These are phyloP conservation scores for Neckera pumila DNA, from an alignment of 225 moss, liverwort and hornwort genomes.

Conservation along the genomic window DNA sequence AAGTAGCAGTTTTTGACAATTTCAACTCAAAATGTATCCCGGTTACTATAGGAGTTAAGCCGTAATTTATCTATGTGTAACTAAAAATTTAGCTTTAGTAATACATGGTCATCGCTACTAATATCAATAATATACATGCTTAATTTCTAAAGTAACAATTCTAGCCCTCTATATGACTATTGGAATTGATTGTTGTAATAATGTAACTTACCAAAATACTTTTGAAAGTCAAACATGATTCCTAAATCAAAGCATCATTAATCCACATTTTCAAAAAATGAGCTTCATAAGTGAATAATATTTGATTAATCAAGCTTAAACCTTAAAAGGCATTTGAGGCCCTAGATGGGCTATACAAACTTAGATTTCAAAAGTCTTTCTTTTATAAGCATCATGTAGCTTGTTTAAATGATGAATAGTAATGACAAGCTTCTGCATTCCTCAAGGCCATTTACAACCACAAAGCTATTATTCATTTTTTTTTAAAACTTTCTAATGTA, in stretches of 20 bases:
- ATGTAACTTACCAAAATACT: not conserved
- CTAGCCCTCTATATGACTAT: not conserved
- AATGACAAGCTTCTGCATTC: too few species aligned
- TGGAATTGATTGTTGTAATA: too few species aligned
- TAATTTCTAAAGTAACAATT: not conserved
- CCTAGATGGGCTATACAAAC: not conserved
- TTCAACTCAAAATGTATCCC: not conserved
- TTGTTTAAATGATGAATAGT: not conserved
- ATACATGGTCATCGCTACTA: not conserved
- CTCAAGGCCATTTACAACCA: too few species aligned
- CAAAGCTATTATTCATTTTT: too few species aligned
- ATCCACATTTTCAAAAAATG: too few species aligned
- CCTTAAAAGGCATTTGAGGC: not conserved
- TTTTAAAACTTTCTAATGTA: too few species aligned
- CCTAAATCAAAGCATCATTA: not conserved
- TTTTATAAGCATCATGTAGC: not conserved
- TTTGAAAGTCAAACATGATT: not conserved
- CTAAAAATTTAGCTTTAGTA: not conserved
- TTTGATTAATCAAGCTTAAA: not conserved
- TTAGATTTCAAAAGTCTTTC: not conserved
- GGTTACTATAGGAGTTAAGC: fast-evolving
- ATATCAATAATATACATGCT: not conserved
- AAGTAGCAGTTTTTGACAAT: not conserved
- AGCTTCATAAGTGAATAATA: not conserved
- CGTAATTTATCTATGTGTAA: fast-evolving